These are phyloP conservation scores for Pachysandra terminalis DNA, from an alignment of 164 flowering plant genomes.

Conservation along the genomic window DNA sequence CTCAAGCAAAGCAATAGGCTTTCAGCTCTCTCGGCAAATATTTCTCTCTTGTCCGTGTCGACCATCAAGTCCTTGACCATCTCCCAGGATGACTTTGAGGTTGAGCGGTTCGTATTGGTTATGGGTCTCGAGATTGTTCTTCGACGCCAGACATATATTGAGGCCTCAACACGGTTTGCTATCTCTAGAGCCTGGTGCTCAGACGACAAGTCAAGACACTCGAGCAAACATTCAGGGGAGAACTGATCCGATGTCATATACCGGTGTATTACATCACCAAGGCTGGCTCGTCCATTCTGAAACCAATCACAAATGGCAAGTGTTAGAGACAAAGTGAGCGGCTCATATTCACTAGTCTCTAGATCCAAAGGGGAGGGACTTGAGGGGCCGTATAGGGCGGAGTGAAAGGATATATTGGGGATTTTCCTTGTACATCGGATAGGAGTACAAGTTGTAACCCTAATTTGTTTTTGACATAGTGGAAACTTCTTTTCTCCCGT, in stretches of 20 bases:
- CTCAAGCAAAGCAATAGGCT: conserved; percentile 50
- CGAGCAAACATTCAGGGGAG: conserved; percentile 50
- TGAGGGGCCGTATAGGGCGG: too few species aligned
- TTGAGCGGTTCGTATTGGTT: conserved; percentile 24
- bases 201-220: conserved; percentile 52
- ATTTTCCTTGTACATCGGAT: too few species aligned
- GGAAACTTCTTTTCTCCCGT: too few species aligned
- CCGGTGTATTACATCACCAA: conserved; percentile 55
- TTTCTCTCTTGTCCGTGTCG: conserved; percentile 51
- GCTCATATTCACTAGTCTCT: too few species aligned
- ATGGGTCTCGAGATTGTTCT: conserved; percentile 30
- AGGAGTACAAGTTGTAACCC: too few species aligned
- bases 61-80: conserved; percentile 51
- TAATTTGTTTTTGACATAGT: too few species aligned
- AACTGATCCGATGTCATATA: conserved; percentile 53
- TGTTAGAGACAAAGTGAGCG: too few species aligned
- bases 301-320: conserved; percentile 10
- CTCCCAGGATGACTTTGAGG: conserved; percentile 56
- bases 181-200: conserved; percentile 64
- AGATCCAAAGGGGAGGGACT: too few species aligned
- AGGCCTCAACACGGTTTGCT: conserved; percentile 57
- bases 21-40: conserved; percentile 56
- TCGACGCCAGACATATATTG: conserved; percentile 43
- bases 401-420: too few species aligned
- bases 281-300: conserved; percentile 50